phyloP scores from a whole-genome alignment of 2,329 filamentous ascomycete species.

The Alternaria tenuissima region DNA sequence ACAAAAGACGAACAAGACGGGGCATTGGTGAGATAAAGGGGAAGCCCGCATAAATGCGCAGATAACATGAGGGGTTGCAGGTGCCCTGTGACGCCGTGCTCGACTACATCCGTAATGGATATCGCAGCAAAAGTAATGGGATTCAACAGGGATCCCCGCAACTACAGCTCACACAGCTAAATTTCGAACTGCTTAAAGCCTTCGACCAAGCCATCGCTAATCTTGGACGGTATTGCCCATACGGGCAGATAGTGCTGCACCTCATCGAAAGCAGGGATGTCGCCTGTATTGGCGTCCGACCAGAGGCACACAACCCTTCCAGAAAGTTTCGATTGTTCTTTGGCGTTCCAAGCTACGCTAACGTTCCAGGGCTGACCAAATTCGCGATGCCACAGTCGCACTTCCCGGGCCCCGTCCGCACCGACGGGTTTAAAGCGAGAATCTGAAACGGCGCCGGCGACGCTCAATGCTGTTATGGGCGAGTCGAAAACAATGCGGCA shows the following conservation, averaged over 20 bases:
- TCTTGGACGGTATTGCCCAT: slow-evolving; percentile 82
- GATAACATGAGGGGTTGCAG: slow-evolving; percentile 35
- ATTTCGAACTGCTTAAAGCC: slow-evolving; percentile 72
- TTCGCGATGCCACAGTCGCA: slow-evolving; percentile 82
- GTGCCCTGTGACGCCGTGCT: slow-evolving; percentile 38
- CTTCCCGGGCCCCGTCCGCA: slow-evolving; percentile 68
- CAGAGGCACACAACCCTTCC: slow-evolving; percentile 81
- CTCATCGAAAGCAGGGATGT: slow-evolving; percentile 86
- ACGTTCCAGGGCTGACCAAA: slow-evolving; percentile 82
- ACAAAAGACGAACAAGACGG: slow-evolving; percentile 2
- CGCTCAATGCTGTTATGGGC: slow-evolving; percentile 70
- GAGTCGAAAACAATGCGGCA: slow-evolving; percentile 77
- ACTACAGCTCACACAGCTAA: slow-evolving; percentile 28
- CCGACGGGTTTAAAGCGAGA: slow-evolving; percentile 71
- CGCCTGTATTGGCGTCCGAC: slow-evolving; percentile 82
- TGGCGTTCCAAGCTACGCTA: slow-evolving; percentile 70
- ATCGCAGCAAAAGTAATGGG: slow-evolving; percentile 44
- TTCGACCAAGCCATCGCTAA: slow-evolving; percentile 80
- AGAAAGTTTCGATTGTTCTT: slow-evolving; percentile 44
- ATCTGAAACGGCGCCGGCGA: slow-evolving; percentile 69
- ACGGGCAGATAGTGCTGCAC: slow-evolving; percentile 75
- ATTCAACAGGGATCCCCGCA: slow-evolving; percentile 35
- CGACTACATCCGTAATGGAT: slow-evolving; percentile 43
- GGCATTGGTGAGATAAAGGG: slow-evolving; percentile 18
- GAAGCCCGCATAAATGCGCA: slow-evolving; percentile 20